Evolutionary conservation across 495 filamentous ascomycete genomes (phyloP), one percentile per base, ranked within the genome.

Genomic region (Niebla homalea): DNA sequence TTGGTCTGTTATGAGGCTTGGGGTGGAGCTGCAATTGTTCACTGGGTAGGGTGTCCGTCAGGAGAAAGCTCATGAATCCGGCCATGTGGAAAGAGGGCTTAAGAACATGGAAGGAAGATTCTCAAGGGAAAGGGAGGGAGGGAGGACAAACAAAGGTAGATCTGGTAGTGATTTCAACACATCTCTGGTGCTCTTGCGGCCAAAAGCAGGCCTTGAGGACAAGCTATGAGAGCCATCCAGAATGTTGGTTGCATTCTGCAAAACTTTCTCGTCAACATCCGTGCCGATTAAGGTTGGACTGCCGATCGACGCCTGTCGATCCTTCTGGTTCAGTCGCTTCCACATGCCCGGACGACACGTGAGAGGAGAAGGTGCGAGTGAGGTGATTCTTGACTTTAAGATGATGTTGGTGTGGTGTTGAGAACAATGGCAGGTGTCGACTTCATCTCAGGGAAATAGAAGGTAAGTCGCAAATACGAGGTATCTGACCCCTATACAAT

Each of bases 201-300:
- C 57, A 56, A 60, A 62, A 19, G 60, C 52, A 0, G 60, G 58
- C 39, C 55, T 52, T 38, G 60, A 49, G 39, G 51, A 56, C 36
- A 56, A 47, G 36, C 53, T 61, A 50, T 52, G 52, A 39, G 42
- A 47, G 25, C 53, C 50, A 20, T 55, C 54, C 4, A 8, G 7
- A 37, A 61, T 49, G 40, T 57, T 50, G 16, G 57, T 56, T 29
- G 55, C 37, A 29, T 44, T 45, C 26, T 42, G 35, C 54, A 70
- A 48, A 37, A 56, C 58, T 37, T 60, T 45, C 49, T 62, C 60
- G 49, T 70, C 64, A 25, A 67, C 62, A 22, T 67, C 69, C 19
- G 67, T 68, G 46, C 66, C 62, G 38, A 66, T 57, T 37, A 70
- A 61, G 50, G 68, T 68, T 46, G 75, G 73, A 56, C 64, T 64